Base-by-base conservation (phyloP, 1,284 basidiomycete genomes). In the Flammula alnicola region DNA sequence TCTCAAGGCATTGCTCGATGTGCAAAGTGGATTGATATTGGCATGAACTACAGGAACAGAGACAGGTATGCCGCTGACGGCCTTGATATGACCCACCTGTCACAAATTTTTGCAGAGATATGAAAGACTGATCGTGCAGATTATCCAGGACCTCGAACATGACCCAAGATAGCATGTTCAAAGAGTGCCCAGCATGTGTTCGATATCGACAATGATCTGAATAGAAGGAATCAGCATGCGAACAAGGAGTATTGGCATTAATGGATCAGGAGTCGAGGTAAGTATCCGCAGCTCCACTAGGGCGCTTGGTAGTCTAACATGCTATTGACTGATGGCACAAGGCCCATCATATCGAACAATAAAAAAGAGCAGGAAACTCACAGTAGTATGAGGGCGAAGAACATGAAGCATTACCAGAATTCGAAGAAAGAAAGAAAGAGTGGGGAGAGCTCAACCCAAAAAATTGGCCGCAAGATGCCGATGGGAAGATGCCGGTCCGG, bases 221-320 rank as follows among this genome's bases (percentile, higher is more conserved):
- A 49, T 14, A 33, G 23, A 44, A 44, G 22, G 41, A 49, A 20
- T 39, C 27, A 44, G 48, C 35, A 43, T 26, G 48, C 36, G 36
- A 44, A 44, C 16, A 31, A 31, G 30, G 11, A 17, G 12, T 10
- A 43, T 27, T 43, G 31, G 19, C 31, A 17, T 33, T 25, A 40
- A 32, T 22, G 29, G 49, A 61, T 74, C 71, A 75, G 73, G 56
- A 67, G 68, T 72, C 67, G 63, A 64, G 60, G 52, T 59, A 58
- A 54, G 53, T 70, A 52, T 77, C 74, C 73, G 60, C 74, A 74
- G 57, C 63, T 67, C 66, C 66, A 54, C 49, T 44, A 53, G 59
- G 66, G 66, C 57, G 64, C 61, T 76, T 63, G 71, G 74, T 68
- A 76, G 75, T 76, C 74, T 77, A 77, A 76, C 74, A 77, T 76